phyloP scores from a whole-genome alignment of 805 yeast genomes.

The Zygosaccharomyces pseudorouxii region DNA sequence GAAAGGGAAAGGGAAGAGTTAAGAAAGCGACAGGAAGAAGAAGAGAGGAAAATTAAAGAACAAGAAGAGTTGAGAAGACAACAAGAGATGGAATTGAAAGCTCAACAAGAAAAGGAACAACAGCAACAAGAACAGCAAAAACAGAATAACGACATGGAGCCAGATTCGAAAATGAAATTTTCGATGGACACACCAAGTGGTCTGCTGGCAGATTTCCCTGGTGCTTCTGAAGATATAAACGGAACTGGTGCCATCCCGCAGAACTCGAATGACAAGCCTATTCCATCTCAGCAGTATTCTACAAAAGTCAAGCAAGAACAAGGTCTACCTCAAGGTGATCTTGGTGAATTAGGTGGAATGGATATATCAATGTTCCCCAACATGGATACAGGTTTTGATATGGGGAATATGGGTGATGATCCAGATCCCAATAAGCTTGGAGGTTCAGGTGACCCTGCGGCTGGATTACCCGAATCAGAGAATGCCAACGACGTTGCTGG shows the following conservation, averaged over 20 bases:
- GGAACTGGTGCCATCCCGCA: not conserved
- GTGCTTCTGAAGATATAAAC: constrained; percentile 1
- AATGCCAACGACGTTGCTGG: constrained; percentile 23
- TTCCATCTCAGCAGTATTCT: constrained; percentile 9
- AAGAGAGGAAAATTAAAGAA: constrained; percentile 20
- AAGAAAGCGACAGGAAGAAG: constrained; percentile 28
- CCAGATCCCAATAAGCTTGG: constrained; percentile 3
- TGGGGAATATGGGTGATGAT: constrained; percentile 16
- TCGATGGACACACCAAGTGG: constrained; percentile 14
- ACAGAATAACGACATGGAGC: constrained; percentile 5
- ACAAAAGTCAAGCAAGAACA: constrained; percentile 18
- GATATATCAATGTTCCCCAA: constrained; percentile 33
- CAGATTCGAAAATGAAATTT: constrained; percentile 15
- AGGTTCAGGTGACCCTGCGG: constrained; percentile 1
- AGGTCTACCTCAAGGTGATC: constrained; percentile 20
- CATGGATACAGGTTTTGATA: constrained; percentile 31
- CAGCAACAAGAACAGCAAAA: constrained; percentile 4
- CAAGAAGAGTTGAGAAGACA: constrained; percentile 12
- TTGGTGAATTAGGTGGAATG: constrained; percentile 26
- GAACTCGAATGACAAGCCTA: constrained; percentile 1
- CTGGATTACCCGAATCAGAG: constrained; percentile 6
- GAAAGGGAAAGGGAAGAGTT: constrained; percentile 30
- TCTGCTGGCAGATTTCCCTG: constrained; percentile 13
- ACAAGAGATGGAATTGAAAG: constrained; percentile 14
- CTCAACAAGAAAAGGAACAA: constrained; percentile 9